A percentile compares a stretch with the other conserved stretches of the same genome.
Evolutionary conservation across 495 filamentous ascomycete species (phyloP).

Genomic region (Penicillium chermesinum): DNA sequence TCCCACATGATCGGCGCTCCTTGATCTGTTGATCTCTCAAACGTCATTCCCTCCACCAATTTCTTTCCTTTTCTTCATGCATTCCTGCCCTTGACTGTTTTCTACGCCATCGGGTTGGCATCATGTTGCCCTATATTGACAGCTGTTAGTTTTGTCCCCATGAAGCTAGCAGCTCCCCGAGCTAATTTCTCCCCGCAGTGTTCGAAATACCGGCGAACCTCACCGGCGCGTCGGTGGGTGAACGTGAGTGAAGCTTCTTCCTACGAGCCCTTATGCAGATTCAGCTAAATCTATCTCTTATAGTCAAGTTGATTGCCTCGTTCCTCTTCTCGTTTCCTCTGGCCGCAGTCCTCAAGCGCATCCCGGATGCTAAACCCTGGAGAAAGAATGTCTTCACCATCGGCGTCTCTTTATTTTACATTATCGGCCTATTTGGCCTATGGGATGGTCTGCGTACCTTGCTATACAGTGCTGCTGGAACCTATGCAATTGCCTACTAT

Average conservation of each 20-base stretch:
- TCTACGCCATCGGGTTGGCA: constrained; percentile 20
- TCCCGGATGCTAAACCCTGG: constrained; percentile 78
- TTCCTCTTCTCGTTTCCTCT: constrained; percentile 93
- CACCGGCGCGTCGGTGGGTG: constrained; percentile 78
- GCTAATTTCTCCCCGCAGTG: constrained; percentile 47
- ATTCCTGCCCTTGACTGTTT: constrained; percentile 14
- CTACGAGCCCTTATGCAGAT: neutral
- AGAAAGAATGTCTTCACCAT: constrained; percentile 90
- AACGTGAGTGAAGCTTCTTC: constrained; percentile 53
- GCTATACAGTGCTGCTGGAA: constrained; percentile 67
- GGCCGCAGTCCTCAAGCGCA: constrained; percentile 80
- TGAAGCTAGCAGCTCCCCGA: constrained; percentile 9
- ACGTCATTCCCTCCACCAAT: constrained; percentile 38
- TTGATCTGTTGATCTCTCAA: constrained; percentile 12
- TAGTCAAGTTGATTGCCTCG: constrained; percentile 89
- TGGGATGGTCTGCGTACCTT: constrained; percentile 83
- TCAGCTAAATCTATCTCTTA: constrained; percentile 12
- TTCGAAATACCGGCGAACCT: constrained; percentile 60
- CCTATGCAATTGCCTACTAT: constrained; percentile 80
- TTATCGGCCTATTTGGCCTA: constrained; percentile 90
- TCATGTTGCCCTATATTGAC: constrained; percentile 86
- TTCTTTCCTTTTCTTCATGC: constrained; percentile 62
- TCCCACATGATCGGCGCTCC: constrained; percentile 24
- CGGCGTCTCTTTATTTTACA: constrained; percentile 75
- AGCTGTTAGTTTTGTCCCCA: constrained; percentile 49